These are phyloP conservation scores for Strombidium stylifer DNA, from an alignment of 73 alveolate genomes.

Conservation along the genomic window DNA sequence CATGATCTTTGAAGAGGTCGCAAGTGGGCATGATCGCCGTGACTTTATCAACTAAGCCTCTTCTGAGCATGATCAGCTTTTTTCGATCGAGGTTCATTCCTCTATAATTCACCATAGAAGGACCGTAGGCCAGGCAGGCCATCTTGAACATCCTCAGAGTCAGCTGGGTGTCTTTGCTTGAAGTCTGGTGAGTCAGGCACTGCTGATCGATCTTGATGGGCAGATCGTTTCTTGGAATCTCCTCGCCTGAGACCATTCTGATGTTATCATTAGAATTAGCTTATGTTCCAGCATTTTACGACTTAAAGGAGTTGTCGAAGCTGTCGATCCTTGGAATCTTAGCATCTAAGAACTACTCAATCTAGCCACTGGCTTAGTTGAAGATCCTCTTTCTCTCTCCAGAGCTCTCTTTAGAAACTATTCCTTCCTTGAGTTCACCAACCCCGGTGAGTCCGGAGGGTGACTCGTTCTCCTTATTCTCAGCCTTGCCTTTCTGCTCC, in stretches of 20 bases:
- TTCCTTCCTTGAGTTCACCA: too few relatives aligned
- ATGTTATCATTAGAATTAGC: neutral
- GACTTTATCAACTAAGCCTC: constrained; percentile 1
- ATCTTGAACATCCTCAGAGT: constrained; percentile 4
- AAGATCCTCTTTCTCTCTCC: neutral
- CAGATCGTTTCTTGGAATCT: neutral
- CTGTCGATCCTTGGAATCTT: neutral
- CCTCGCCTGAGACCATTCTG: neutral
- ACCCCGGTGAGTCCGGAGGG: too few relatives aligned
- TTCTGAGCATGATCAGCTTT: neutral
- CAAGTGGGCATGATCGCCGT: neutral
- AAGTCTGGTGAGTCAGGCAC: constrained; percentile 11
- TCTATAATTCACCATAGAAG: constrained; percentile 12
- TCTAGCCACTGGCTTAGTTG: neutral
- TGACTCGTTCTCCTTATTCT: too few relatives aligned
- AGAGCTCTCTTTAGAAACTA: neutral
- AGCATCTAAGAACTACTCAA: neutral
- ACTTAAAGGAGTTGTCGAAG: neutral
- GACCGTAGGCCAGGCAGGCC: constrained; percentile 20
- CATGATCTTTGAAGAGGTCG: constrained; percentile 9
- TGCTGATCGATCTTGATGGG: constrained; percentile 17
- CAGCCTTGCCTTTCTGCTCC: too few relatives aligned
- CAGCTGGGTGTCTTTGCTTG: constrained; percentile 13
- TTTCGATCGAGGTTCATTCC: neutral
- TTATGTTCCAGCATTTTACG: neutral